Base-by-base conservation (phyloP, 768 basidiomycete genomes). In the Amanita subjunquillea region DNA sequence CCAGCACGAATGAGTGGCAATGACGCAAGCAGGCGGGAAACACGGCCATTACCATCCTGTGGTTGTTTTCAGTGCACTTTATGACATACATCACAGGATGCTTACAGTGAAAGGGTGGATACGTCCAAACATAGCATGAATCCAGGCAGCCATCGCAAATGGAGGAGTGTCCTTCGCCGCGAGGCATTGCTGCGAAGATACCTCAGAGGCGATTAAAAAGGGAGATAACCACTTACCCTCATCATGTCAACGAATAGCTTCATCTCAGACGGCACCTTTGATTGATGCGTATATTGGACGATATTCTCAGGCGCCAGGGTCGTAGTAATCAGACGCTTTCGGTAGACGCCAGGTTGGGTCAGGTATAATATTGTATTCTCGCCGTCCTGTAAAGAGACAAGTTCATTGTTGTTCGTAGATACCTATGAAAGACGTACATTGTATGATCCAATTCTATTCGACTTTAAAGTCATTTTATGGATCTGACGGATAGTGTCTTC, bases 21-120 rank as follows among this genome's bases (percentile, higher is more conserved):
- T 45, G 44, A 45, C 23, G 44, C 44, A 29, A 45, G 27, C 27
- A 45, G 23, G 29, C 44, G 44, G 23, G 44, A 27, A 45, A 45
- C 44, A 30, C 44, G 44, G 25, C 44, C 44, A 45, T 45, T 45
- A 15, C 44, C 44, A 45, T 45, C 44, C 44, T 45, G 17, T 2
- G 29, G 17, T 27, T 27, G 5, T 32, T 32, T 45, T 27, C 23
- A 23, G 23, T 30, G 44, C 13, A 45, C n/a, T 20, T 45, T 45
- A 45, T 30, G 29, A 30, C 10, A 45, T 45, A 30, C 44, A 23
- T 23, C 20, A n/a, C 15, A 29, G 20, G 44, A 45, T 13, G n/a
- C 27, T 45, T 25, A 45, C 44, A 13, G 44, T 45, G 44, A 45
- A 45, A 45, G 44, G 44, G 44, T 45, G 44, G 27, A 45, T 45